Conservation (phyloP, 1,284 basidiomycete genomes). For the Trichosporon asahii region DNA sequence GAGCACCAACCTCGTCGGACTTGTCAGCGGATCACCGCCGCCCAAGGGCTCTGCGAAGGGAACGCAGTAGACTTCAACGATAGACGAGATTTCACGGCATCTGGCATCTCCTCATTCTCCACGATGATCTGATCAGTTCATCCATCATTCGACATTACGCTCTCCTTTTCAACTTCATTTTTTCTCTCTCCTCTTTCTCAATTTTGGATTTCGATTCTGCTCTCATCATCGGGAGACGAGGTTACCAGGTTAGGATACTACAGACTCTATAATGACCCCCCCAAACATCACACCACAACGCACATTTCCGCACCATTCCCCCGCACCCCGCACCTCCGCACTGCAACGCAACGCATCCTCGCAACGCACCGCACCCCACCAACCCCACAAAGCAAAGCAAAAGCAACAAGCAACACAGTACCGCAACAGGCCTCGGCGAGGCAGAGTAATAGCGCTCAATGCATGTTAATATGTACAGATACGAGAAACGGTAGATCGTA, state of each 20-base stretch:
- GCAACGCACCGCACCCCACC: not conserved
- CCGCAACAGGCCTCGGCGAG: not conserved
- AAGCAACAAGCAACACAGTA: slow-evolving; percentile 1
- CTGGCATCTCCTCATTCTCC: not conserved
- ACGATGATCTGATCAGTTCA: not conserved
- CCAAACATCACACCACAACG: not conserved
- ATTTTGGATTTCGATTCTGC: not conserved
- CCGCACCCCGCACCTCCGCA: too few relatives aligned
- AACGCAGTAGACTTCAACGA: not conserved
- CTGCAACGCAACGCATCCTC: not conserved
- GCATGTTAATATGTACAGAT: slow-evolving; percentile 10
- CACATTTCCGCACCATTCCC: not conserved
- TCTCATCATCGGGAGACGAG: slow-evolving; percentile 1
- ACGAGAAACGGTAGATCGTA: not conserved
- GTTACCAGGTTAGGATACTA: not conserved
- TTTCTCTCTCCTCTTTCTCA: not conserved
- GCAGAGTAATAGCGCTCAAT: slow-evolving; percentile 4
- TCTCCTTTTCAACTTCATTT: not conserved
- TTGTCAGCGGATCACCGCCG: not conserved
- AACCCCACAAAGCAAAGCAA: not conserved
- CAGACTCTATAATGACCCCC: not conserved
- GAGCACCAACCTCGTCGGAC: slow-evolving; percentile 2
- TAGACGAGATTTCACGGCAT: not conserved
- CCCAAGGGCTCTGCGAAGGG: slow-evolving; percentile 1
- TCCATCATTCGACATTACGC: not conserved